Base-by-base conservation (phyloP, 2,329 filamentous ascomycete species). In the Fusarium drepaniforme region DNA sequence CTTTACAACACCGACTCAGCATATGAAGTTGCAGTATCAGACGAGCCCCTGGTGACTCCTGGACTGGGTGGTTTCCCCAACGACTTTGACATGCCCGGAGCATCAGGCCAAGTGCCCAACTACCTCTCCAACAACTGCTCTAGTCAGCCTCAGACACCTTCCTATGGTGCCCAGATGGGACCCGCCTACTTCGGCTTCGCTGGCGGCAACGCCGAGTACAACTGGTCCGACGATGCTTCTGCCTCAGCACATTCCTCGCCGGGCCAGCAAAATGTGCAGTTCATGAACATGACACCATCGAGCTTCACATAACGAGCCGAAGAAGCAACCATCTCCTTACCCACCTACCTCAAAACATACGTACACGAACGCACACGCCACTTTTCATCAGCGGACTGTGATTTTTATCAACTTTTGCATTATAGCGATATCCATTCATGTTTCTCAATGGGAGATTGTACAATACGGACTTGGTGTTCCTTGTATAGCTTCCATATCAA, bases 1-100 rank as follows among this genome's bases (percentile, higher is more conserved):
- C 81, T 86, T 51, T 83, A 84, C 62, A 81, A 82, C 60, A 77
- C 83, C n/a, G 83, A 85, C 67, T 84, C 84, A 12, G 77, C 82
- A 13, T 83, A 82, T 61, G 82, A 85, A 76, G 77, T 83, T 69
- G 77, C 83, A 8, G 80, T 85, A 4, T 77, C 84, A 1, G 88
- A 90, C 46, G 88, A 89, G 70, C 83, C 85, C 13, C 77, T 90
- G 21, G 80, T 88, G 16, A 88, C 87, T 3, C 87, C 88, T 1
- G 85, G 84, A 44, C 75, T 88, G 18, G 82, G 81, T 64, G 81
- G 82, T 66, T 87, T 86, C 67, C 83, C 88, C 8, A 84, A 81
- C 5, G 87, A 88, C 51, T 85, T 89, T 62, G 86, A 87, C 57
- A 82, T 89, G 59, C 78, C 79, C 16, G 66, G 81, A 25, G 79